Percentiles rank a stretch among this genome's conserved stretches.
These are phyloP conservation scores for Ophiorrhiza pumila DNA, from an alignment of 257 asterid species.

Conservation along the genomic window DNA sequence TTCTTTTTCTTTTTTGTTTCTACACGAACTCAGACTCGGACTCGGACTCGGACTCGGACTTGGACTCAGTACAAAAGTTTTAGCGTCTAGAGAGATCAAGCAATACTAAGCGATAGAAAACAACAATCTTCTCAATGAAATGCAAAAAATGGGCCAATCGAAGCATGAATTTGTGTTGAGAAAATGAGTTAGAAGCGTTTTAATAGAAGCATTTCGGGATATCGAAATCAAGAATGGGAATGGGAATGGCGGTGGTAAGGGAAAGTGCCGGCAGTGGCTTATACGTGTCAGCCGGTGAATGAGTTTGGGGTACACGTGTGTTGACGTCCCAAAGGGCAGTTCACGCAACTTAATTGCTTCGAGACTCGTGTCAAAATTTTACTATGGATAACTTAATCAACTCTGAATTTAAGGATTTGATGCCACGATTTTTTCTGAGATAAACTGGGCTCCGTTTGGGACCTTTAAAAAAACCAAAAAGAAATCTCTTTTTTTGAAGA, in stretches of 20 bases:
- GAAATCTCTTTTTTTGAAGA: too few relatives aligned
- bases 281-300: background rate
- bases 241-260: background rate
- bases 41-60: too few relatives aligned
- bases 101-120: background rate
- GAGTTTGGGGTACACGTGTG: constrained; percentile 2
- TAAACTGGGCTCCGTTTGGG: background rate
- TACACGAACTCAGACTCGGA: too few relatives aligned
- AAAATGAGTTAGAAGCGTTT: background rate
- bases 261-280: background rate
- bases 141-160: background rate
- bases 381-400: background rate
- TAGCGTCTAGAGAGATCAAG: background rate
- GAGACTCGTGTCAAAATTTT: too few relatives aligned
- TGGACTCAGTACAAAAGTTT: too few relatives aligned
- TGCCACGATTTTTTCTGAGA: background rate
- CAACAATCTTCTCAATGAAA: background rate
- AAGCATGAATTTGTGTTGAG: constrained; percentile 4
- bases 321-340: too few relatives aligned
- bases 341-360: too few relatives aligned
- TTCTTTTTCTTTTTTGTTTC: background rate
- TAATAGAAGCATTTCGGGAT: background rate
- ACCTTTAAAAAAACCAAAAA: background rate
- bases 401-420: background rate
- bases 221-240: background rate